Conservation (phyloP, 129 eudicot species). For the Escallonia rubra region DNA sequence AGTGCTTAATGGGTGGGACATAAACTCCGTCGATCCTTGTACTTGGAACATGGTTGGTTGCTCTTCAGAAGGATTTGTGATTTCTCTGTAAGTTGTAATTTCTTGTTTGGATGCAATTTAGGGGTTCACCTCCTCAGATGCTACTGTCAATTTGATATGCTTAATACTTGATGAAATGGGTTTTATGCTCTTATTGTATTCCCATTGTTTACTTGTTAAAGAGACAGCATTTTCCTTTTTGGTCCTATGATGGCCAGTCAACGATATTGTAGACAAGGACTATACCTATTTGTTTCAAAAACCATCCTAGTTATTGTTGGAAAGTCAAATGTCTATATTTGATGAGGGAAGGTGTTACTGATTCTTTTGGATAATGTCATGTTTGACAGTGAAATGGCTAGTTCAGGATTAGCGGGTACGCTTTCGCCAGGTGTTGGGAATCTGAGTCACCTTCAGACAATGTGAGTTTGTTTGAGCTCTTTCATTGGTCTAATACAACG, state of each 20-base stretch:
- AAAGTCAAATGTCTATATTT: no score
- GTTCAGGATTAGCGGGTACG: conserved; percentile 76
- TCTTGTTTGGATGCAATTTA: neutral
- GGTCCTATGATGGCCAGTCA: no score
- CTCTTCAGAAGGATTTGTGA: conserved; percentile 80
- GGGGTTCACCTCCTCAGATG: neutral
- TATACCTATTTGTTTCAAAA: no score
- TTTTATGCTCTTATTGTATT: neutral
- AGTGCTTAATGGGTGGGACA: conserved; percentile 96
- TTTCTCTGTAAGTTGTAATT: conserved; percentile 65
- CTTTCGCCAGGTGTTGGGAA: conserved; percentile 88
- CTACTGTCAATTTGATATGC: neutral
- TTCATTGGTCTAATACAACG: no score
- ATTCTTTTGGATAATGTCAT: neutral
- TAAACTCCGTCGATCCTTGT: conserved; percentile 98
- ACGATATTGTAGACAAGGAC: no score
- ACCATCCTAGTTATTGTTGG: no score
- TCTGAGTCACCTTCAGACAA: conserved; percentile 69
- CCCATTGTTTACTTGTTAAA: no score
- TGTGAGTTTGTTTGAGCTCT: conserved; percentile 39
- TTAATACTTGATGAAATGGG: neutral
- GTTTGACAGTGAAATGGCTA: conserved; percentile 79
- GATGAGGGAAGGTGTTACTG: neutral
- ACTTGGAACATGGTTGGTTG: conserved; percentile 98
- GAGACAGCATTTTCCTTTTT: no score